Evolutionary conservation across 192 early-diverging fungal species (phyloP), one percentile per base, ranked within the genome.

Genomic region (Coemansia sp.): DNA sequence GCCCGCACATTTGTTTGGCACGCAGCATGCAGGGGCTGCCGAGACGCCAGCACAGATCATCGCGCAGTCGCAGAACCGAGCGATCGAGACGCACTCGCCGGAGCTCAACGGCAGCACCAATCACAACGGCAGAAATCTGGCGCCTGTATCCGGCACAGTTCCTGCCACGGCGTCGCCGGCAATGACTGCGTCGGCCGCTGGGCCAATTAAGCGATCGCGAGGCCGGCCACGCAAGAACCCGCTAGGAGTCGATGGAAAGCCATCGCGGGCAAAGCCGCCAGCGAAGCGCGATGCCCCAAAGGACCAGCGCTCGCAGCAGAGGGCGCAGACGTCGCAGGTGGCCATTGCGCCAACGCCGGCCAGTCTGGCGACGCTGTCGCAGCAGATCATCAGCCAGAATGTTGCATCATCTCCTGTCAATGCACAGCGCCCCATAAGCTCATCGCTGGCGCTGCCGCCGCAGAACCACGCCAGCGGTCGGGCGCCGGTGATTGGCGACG

Each of bases 181-280:
- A 1, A 50, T 54, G 15, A 38, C 60, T 41, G 32, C 74, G 17
- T 29, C 45, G 4, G 22, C 70, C 9, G n/a, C 66, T 0, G 76
- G 76, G 23, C 62, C 72, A 0, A 57, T 72, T 45, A 80, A 80
- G 57, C 64, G 78, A 0, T 22, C 78, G 10, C 68, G 78, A 5
- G 78, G 78, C 23, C 68, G 78, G 4, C 78, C 78, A 22, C 72
- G 78, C 22, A 80, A 80, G 61, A 80, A 75, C 62, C 79, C 79
- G 4, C 29, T 75, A 7, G 65, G 37, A 32, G 65, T 62, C 7
- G 70, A 73, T 15, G 57, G 61, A 23, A 65, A 64, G 59, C 14
- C 72, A 12, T 14, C 68, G 10, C 65, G 65, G 59, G 17, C 69
- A 41, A 72, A 66, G 73, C 53, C 69, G 1, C 60, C 64, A 59